Conservation (phyloP, 495 filamentous ascomycete species). For the Beverwykella pulmonaria region DNA sequence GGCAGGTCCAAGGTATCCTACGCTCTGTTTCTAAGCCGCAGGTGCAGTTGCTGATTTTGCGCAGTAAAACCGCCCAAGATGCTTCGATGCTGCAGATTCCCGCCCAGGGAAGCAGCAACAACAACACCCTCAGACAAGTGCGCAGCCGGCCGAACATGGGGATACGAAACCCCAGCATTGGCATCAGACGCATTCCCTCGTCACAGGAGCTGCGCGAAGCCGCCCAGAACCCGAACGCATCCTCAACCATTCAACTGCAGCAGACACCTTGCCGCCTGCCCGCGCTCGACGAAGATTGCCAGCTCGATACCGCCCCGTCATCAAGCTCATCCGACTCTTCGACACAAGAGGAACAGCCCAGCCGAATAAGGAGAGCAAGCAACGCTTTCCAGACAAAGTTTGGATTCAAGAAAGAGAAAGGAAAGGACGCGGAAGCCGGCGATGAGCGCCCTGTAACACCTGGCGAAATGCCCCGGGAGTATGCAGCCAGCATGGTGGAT, state of each 20-base stretch:
- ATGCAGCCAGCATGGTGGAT: slow-evolving; percentile 60
- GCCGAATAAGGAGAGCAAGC: slow-evolving; percentile 26
- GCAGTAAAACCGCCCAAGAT: slow-evolving; percentile 7
- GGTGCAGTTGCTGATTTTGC: slow-evolving; percentile 14
- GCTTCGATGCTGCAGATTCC: slow-evolving; percentile 7
- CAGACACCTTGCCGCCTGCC: slow-evolving; percentile 10
- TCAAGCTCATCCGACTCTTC: slow-evolving; percentile 1
- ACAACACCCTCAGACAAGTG: background rate
- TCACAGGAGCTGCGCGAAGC: slow-evolving; percentile 11
- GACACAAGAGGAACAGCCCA: background rate
- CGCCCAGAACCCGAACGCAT: background rate
- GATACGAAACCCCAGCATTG: slow-evolving; percentile 30
- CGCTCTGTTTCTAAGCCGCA: background rate
- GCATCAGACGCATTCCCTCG: slow-evolving; percentile 28
- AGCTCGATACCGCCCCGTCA: background rate
- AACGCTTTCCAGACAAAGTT: slow-evolving; percentile 17
- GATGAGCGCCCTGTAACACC: background rate
- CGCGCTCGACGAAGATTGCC: slow-evolving; percentile 24
- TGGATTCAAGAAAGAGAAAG: slow-evolving; percentile 5
- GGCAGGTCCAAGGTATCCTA: background rate
- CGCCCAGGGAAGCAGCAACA: background rate
- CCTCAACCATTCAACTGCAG: background rate
- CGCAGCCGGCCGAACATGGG: slow-evolving; percentile 16
- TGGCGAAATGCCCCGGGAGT: slow-evolving; percentile 1
- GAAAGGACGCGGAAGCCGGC: background rate